Evolutionary conservation across 176 grass and related monocot species (phyloP).

Genomic region (Poa pratensis): DNA sequence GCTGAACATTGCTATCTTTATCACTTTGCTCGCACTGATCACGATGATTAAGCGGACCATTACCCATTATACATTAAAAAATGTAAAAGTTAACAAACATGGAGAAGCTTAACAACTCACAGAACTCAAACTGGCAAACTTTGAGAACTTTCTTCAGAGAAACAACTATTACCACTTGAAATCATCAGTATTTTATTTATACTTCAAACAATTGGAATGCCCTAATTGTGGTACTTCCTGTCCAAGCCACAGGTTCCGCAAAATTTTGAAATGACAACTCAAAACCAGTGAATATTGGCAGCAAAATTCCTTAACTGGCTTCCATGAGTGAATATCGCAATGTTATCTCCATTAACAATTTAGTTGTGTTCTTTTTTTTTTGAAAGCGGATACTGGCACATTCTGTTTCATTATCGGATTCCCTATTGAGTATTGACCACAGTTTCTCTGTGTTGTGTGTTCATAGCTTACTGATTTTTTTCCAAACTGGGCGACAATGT

Average conservation of each 20-base stretch:
- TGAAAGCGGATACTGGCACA: neutral
- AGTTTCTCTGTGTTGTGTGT: constrained; percentile 1
- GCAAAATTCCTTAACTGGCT: neutral
- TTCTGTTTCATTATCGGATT: neutral
- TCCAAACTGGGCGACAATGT: neutral
- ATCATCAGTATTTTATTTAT: neutral
- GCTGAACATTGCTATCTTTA: constrained; percentile 16
- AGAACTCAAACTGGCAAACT: constrained; percentile 17
- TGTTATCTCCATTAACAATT: neutral
- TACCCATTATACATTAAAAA: neutral
- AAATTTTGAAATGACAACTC: neutral
- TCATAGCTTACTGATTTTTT: neutral
- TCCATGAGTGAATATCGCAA: neutral
- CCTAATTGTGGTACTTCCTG: constrained; percentile 2
- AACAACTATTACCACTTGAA: neutral
- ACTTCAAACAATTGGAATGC: neutral
- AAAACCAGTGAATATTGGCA: constrained; percentile 1
- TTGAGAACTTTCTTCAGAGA: neutral
- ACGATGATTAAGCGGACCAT: neutral
- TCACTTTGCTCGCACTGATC: constrained; percentile 26
- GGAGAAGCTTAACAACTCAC: neutral
- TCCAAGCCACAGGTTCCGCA: constrained; percentile 1
- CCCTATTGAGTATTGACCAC: neutral
- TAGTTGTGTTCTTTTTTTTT: constrained; percentile 7
- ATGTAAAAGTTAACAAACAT: neutral